Percentiles rank a stretch among this genome's conserved stretches.
phyloP scores from a whole-genome alignment of 768 basidiomycete species.

The Phaeolepiota aurea region DNA sequence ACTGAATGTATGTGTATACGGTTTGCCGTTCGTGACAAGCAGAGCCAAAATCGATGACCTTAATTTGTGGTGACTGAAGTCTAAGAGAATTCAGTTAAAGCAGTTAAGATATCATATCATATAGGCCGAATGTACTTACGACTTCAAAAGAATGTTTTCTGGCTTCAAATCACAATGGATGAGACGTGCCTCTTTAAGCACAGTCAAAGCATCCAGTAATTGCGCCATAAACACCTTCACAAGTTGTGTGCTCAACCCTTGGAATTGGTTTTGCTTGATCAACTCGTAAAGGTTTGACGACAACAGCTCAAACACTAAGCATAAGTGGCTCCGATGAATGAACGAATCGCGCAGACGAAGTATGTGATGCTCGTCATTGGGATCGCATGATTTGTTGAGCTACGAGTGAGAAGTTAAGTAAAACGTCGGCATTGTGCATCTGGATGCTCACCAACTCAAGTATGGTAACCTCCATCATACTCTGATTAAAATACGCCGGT shows the following conservation, averaged over 20 bases:
- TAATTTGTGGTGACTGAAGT: constrained; percentile 94
- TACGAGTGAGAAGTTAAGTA: no score
- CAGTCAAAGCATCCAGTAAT: constrained; percentile 82
- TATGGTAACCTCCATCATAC: constrained; percentile 99
- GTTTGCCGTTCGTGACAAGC: constrained; percentile 98
- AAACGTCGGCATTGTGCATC: no score
- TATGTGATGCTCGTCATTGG: constrained; percentile 93
- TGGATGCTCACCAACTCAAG: constrained; percentile 80
- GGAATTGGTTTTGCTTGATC: constrained; percentile 99
- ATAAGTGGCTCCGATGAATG: constrained; percentile 93
- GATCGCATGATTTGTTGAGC: constrained; percentile 93
- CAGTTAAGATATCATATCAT: no score
- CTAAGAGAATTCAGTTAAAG: constrained; percentile 40
- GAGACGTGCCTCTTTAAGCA: constrained; percentile 90
- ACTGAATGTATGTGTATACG: constrained; percentile 99
- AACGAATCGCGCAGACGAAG: constrained; percentile 92
- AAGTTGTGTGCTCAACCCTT: constrained; percentile 91
- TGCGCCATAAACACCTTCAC: constrained; percentile 99
- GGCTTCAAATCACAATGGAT: constrained; percentile 99
- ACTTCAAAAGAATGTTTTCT: constrained; percentile 95
- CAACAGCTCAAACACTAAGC: constrained; percentile 94
- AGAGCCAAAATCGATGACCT: constrained; percentile 98
- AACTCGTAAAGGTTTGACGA: constrained; percentile 98
- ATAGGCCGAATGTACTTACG: constrained; percentile 36
- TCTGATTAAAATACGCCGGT: constrained; percentile 98